Conservation (phyloP, 2,329 filamentous ascomycete species). For the Aspergillus udagawae region DNA sequence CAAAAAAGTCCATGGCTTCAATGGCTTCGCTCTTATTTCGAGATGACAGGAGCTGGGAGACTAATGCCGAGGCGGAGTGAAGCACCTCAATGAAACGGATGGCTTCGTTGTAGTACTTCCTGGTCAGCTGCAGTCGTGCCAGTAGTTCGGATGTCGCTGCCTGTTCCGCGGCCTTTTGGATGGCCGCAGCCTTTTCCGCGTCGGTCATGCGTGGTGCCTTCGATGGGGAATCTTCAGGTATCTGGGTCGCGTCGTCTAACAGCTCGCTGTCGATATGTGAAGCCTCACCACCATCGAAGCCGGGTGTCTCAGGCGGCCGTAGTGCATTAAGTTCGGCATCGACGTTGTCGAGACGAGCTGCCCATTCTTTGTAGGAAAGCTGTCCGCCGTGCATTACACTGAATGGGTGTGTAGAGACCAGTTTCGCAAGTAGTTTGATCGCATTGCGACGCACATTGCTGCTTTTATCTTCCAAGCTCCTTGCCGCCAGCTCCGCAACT, state of each 20-base stretch:
- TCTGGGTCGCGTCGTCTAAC: slow-evolving; percentile 81
- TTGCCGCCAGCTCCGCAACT: slow-evolving; percentile 79
- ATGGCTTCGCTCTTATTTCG: slow-evolving; percentile 98
- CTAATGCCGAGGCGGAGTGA: slow-evolving; percentile 72
- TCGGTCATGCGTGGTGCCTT: slow-evolving; percentile 70
- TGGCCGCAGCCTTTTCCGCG: slow-evolving; percentile 67
- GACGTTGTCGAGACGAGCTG: slow-evolving; percentile 72
- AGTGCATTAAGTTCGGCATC: slow-evolving; percentile 77
- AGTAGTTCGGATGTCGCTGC: slow-evolving; percentile 86
- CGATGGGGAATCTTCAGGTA: slow-evolving; percentile 62
- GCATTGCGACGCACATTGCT: slow-evolving; percentile 95
- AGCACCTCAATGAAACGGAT: slow-evolving; percentile 90
- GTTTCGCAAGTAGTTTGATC: slow-evolving; percentile 80
- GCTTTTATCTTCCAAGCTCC: slow-evolving; percentile 94
- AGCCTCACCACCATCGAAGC: slow-evolving; percentile 62
- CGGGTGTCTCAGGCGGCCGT: slow-evolving; percentile 69
- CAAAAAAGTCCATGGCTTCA: slow-evolving; percentile 98
- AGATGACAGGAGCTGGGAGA: slow-evolving; percentile 85
- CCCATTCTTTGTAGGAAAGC: slow-evolving; percentile 82
- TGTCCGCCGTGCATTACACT: slow-evolving; percentile 86
- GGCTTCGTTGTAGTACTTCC: slow-evolving; percentile 89
- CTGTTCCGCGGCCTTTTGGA: slow-evolving; percentile 79
- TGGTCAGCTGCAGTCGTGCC: slow-evolving; percentile 79
- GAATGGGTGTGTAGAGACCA: slow-evolving; percentile 94
- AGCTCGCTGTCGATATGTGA: slow-evolving; percentile 74